Percentiles rank a stretch among this genome's conserved stretches.
These are phyloP conservation scores for Somion occarium DNA, from an alignment of 1,284 basidiomycete species.

Conservation along the genomic window DNA sequence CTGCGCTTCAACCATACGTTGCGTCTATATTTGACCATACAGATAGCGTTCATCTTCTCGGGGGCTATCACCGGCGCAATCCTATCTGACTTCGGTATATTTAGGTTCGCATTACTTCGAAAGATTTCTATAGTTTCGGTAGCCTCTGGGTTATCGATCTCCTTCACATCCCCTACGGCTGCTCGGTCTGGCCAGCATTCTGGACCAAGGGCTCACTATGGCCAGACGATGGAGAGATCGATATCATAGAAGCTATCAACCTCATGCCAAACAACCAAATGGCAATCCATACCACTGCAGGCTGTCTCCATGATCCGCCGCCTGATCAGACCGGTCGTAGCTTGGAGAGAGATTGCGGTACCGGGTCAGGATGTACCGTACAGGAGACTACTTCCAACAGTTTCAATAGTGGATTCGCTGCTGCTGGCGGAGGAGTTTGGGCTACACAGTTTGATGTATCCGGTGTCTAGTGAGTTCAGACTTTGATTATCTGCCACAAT, in stretches of 20 bases:
- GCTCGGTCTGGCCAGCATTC: conserved; percentile 52
- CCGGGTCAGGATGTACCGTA: conserved; percentile 58
- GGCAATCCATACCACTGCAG: conserved; percentile 48
- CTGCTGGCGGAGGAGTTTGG: conserved; percentile 70
- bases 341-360: conserved; percentile 41
- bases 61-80: too few species aligned
- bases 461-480: conserved; percentile 52
- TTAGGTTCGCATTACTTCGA: conserved; percentile 49
- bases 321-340: conserved; percentile 24
- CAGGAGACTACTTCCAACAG: conserved; percentile 53
- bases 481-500: not conserved
- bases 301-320: conserved; percentile 27
- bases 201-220: conserved; percentile 40
- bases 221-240: conserved; percentile 50
- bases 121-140: conserved; percentile 44
- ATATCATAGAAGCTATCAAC: conserved; percentile 44
- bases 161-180: conserved; percentile 51
- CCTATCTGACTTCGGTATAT: too few species aligned
- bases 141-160: conserved; percentile 45
- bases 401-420: conserved; percentile 54
- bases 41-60: not conserved
- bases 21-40: too few species aligned
- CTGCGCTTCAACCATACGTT: too few species aligned
- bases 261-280: conserved; percentile 47
- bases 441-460: conserved; percentile 62